Percentiles rank a stretch among this genome's conserved stretches.
Evolutionary conservation across 2,329 filamentous ascomycete species (phyloP).

Genomic region (Fusarium papillatum): DNA sequence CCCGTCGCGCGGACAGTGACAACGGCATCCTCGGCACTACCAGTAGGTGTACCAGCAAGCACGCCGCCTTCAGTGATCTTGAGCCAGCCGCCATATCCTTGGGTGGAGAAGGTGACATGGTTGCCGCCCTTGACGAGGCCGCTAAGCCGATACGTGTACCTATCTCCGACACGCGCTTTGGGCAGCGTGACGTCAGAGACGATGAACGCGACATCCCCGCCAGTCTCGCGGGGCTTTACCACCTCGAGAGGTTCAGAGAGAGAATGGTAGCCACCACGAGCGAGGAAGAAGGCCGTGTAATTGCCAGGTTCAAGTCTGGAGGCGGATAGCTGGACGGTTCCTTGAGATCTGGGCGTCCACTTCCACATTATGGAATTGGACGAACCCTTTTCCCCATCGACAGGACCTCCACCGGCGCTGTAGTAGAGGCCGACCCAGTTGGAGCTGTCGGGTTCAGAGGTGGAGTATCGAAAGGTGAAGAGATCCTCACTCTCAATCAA

Average conservation of each 20-base stretch:
- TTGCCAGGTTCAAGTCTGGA: constrained; percentile 44
- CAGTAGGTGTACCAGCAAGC: constrained; percentile 51
- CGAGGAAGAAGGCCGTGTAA: constrained; percentile 54
- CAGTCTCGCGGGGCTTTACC: constrained; percentile 32
- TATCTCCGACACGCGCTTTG: constrained; percentile 52
- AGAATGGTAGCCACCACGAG: constrained; percentile 51
- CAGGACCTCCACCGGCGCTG: constrained; percentile 50
- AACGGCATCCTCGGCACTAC: constrained; percentile 26
- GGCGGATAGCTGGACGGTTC: constrained; percentile 43
- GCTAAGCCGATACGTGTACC: constrained; percentile 47
- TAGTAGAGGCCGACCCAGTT: constrained; percentile 57
- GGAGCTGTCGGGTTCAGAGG: constrained; percentile 37
- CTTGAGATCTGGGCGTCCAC: constrained; percentile 46
- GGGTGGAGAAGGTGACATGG: constrained; percentile 44
- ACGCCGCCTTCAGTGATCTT: constrained; percentile 47
- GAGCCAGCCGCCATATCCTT: constrained; percentile 49
- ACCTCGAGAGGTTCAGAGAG: constrained; percentile 51
- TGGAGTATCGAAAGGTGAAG: constrained; percentile 53
- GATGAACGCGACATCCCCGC: constrained; percentile 46
- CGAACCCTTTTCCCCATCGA: constrained; percentile 45
- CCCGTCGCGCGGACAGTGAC: constrained; percentile 47
- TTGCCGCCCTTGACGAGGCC: constrained; percentile 49
- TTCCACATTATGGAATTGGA: constrained; percentile 49
- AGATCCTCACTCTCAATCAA: constrained; percentile 26
- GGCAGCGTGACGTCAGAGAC: constrained; percentile 46